Percentiles rank a stretch among this genome's conserved stretches.
Conservation (phyloP, 2,329 filamentous ascomycete genomes). For the Colletotrichum liriopes region DNA sequence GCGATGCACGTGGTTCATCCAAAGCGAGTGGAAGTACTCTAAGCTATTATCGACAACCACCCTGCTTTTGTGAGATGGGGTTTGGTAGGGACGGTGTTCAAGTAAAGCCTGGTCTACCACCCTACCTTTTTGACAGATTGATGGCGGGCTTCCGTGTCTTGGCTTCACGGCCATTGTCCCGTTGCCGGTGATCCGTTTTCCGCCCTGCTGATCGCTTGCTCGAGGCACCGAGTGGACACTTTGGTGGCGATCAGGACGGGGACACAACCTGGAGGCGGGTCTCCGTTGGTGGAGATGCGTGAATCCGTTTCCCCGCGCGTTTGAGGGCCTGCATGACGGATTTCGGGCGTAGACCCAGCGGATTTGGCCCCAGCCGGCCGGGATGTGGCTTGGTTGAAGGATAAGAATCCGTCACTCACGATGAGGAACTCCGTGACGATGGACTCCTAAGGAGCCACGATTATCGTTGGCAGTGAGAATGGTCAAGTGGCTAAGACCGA, state of each 20-base stretch:
- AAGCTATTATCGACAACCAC: constrained; percentile 14
- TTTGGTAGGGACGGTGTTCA: constrained; percentile 4
- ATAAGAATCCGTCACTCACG: constrained; percentile 31
- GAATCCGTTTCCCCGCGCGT: constrained; percentile 28
- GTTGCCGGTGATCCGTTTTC: constrained; percentile 22
- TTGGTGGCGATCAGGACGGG: constrained; percentile 8
- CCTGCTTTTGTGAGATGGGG: neutral
- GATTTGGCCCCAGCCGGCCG: constrained; percentile 9
- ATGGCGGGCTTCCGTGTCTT: constrained; percentile 7
- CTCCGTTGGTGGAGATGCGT: constrained; percentile 25
- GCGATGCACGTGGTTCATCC: constrained; percentile 27
- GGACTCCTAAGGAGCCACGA: constrained; percentile 9
- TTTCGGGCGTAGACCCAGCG: neutral
- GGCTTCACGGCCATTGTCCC: constrained; percentile 18
- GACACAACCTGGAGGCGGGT: constrained; percentile 6
- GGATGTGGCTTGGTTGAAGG: constrained; percentile 3
- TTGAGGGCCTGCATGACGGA: constrained; percentile 5
- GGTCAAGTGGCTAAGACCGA: neutral
- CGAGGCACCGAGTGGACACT: neutral
- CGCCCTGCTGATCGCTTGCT: constrained; percentile 9
- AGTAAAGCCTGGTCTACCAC: constrained; percentile 5
- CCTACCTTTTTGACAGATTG: constrained; percentile 22
- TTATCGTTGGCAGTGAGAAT: neutral
- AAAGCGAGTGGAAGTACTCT: constrained; percentile 8
- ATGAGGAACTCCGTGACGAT: neutral